Conservation (phyloP, 306 rosid species). For the Gastrolobium villosum region DNA sequence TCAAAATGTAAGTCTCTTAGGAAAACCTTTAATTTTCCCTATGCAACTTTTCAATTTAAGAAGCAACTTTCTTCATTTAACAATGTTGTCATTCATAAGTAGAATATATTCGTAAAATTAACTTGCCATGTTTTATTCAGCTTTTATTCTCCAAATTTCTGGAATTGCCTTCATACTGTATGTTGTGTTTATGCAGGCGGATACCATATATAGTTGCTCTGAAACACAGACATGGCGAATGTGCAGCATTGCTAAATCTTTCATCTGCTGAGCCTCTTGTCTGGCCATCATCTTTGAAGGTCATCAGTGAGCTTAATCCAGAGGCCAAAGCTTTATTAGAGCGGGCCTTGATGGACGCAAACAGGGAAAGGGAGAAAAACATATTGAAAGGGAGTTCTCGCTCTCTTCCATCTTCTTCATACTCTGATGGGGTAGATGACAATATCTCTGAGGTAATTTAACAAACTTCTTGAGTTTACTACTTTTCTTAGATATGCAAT, state of each 20-base stretch:
- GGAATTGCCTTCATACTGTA: conserved; percentile 26
- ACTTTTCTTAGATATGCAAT: conserved; percentile 7
- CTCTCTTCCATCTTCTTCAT: conserved; percentile 74
- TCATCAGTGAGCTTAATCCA: conserved; percentile 85
- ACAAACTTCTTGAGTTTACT: conserved; percentile 20
- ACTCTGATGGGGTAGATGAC: conserved; percentile 71
- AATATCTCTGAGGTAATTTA: conserved; percentile 77
- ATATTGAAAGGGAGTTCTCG: conserved; percentile 74
- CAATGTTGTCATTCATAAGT: neutral
- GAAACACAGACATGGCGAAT: conserved; percentile 76
- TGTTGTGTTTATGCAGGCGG: conserved; percentile 67
- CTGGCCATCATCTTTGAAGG: conserved; percentile 97
- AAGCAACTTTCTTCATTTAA: neutral
- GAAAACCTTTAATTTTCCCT: conserved; percentile 15
- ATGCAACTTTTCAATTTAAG: conserved; percentile 20
- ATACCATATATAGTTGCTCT: conserved; percentile 87
- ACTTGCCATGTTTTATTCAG: neutral
- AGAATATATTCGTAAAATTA: neutral
- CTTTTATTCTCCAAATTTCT: conserved; percentile 7
- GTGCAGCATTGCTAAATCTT: conserved; percentile 95
- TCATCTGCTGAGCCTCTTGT: conserved; percentile 95
- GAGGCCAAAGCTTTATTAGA: conserved; percentile 88
- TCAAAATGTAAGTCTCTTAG: neutral
- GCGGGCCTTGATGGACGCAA: conserved; percentile 88
- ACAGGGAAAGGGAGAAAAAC: conserved; percentile 86